These are phyloP conservation scores for Aspergillus haitiensis DNA, from an alignment of 495 filamentous ascomycete species.

Conservation along the genomic window DNA sequence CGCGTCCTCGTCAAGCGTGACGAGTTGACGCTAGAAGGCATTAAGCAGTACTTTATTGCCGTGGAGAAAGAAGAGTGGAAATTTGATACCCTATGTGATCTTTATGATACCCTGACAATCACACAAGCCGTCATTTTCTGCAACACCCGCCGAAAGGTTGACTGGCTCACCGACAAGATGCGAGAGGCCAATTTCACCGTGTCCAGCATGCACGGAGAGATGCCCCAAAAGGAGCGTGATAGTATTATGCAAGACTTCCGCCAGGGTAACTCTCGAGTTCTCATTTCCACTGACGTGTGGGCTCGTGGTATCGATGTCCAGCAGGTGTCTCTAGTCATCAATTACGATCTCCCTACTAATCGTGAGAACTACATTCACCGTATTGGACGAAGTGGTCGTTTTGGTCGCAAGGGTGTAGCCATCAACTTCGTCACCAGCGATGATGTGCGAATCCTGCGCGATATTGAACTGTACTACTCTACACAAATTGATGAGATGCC, in stretches of 20 bases:
- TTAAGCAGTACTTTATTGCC: slow-evolving; percentile 99
- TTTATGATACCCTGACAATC: slow-evolving; percentile 98
- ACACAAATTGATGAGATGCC: slow-evolving; percentile 99
- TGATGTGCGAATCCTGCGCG: slow-evolving; percentile 94
- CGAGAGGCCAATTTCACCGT: slow-evolving; percentile 97
- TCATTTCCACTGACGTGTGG: slow-evolving; percentile 98
- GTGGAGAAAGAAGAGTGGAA: slow-evolving; percentile 99
- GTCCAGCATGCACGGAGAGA: slow-evolving; percentile 97
- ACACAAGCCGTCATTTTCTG: slow-evolving; percentile 99
- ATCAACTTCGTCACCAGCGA: slow-evolving; percentile 99
- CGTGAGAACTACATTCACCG: slow-evolving; percentile 99
- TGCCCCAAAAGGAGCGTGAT: slow-evolving; percentile 97
- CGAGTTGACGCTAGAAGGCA: slow-evolving; percentile 94
- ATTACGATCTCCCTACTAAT: slow-evolving; percentile 97
- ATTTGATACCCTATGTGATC: slow-evolving; percentile 97
- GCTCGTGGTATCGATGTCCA: slow-evolving; percentile 99
- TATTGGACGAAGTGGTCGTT: slow-evolving; percentile 93
- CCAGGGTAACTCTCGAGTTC: slow-evolving; percentile 89
- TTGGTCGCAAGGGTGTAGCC: slow-evolving; percentile 97
- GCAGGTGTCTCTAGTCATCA: slow-evolving; percentile 98
- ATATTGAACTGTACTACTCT: slow-evolving; percentile 96
- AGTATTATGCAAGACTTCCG: slow-evolving; percentile 99
- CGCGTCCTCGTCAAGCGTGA: slow-evolving; percentile 99
- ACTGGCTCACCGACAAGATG: slow-evolving; percentile 99
- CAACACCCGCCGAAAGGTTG: slow-evolving; percentile 98